These are phyloP conservation scores for Pestalotiopsis sp. DNA, from an alignment of 2,329 filamentous ascomycete genomes.

Conservation along the genomic window DNA sequence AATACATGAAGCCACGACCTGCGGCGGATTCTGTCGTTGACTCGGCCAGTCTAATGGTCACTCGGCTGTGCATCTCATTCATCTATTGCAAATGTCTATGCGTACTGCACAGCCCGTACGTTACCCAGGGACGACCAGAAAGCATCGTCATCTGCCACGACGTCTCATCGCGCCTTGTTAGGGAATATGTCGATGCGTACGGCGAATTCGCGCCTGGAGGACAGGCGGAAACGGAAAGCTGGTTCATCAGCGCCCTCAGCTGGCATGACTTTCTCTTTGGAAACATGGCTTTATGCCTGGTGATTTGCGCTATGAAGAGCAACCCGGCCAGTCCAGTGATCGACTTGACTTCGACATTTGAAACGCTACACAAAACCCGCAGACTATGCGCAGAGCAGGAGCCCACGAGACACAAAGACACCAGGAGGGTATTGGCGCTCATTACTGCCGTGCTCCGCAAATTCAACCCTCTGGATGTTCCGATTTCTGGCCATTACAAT, in stretches of 20 bases:
- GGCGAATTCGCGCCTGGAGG: constrained; percentile 4
- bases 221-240: constrained; percentile 9
- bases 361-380: not conserved
- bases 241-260: constrained; percentile 1
- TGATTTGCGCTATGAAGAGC: not conserved
- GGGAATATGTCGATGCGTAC: constrained; percentile 5
- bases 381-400: not conserved
- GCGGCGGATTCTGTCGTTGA: constrained; percentile 3
- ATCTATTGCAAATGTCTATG: constrained; percentile 9
- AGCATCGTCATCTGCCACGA: constrained; percentile 2
- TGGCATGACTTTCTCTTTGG: constrained; percentile 13
- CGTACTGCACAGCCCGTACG: not conserved
- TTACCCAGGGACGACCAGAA: not conserved
- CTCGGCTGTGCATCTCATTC: constrained; percentile 4
- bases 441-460: not conserved
- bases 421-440: not conserved
- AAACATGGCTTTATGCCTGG: constrained; percentile 1
- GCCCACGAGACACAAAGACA: constrained; percentile 1
- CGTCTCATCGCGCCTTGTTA: not conserved
- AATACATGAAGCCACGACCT: not conserved
- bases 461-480: not conserved
- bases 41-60: constrained; percentile 2
- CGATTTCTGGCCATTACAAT: no score
- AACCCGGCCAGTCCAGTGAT: not conserved
- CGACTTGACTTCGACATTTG: not conserved